Percentiles rank a stretch among this genome's conserved stretches.
Conservation (phyloP, 2,329 filamentous ascomycete genomes). For the Penicillium sp. region DNA sequence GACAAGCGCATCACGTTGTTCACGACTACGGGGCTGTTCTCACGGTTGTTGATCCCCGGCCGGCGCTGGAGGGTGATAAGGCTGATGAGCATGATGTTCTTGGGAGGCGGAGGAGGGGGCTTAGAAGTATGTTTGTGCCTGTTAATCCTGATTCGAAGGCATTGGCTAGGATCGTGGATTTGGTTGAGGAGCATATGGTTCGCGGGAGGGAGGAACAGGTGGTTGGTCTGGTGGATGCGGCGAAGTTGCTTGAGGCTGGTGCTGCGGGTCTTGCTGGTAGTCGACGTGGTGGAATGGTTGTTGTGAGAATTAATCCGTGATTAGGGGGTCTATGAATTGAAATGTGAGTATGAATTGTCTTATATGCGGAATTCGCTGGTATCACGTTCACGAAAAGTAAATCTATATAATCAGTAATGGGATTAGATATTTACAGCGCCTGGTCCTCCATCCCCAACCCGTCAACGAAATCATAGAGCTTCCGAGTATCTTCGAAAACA, state of each 20-base stretch:
- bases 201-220: conserved; percentile 32
- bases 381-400: not conserved
- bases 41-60: conserved; percentile 32
- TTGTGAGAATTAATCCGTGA: conserved; percentile 23
- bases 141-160: conserved; percentile 36
- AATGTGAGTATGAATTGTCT: not conserved
- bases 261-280: conserved; percentile 28
- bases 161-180: conserved; percentile 31
- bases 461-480: conserved; percentile 47
- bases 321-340: not conserved
- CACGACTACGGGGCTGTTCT: conserved; percentile 34
- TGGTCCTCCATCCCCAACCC: conserved; percentile 24
- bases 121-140: conserved; percentile 34
- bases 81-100: conserved; percentile 17
- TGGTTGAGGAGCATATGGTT: conserved; percentile 35
- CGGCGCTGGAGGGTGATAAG: conserved; percentile 15
- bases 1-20: conserved; percentile 35
- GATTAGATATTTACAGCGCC: conserved; percentile 6
- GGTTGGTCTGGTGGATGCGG: conserved; percentile 34
- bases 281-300: conserved; percentile 30
- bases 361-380: not conserved
- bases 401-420: not conserved
- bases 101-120: conserved; percentile 20
- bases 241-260: conserved; percentile 31
- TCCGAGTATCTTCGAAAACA: conserved; percentile 72